Base-by-base conservation (phyloP, 2,329 filamentous ascomycete genomes). In the Trichothecium roseum region DNA sequence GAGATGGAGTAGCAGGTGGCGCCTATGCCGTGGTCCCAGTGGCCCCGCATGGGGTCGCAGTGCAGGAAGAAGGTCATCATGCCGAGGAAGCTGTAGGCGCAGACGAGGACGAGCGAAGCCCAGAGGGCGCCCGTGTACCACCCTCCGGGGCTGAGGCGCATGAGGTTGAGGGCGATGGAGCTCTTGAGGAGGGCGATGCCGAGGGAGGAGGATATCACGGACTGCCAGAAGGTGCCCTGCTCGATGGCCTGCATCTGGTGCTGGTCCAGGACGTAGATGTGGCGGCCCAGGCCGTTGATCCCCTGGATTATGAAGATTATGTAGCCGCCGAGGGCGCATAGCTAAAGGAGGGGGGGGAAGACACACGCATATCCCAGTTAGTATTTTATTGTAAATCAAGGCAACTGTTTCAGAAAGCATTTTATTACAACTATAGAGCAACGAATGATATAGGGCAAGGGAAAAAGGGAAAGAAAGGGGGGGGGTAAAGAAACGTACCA, bases 211-310 rank as follows among this genome's bases (percentile, higher is more conserved):
- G 65, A 54, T 30, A 68, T 49, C 32, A 74, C 49, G 7, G 61
- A 59, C 40, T 72, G 63, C 32, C 62, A 56, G 42, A 62, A 70
- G 18, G 56, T 53, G 28, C 62, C 58, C 30, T 65, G 62, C 2
- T 52, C 42, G 35, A 65, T 61, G 2, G 47, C 44, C 13, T 45
- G 44, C 12, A 56, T 52, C 30, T 62, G 57, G 1, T 44, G 18
- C 1, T 38, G 36, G 3, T 51, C 40, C 26, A 69, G 51, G 3
- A 59, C 59, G 4, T 51, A 40, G 8, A 52, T 47, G 41, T 70
- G 67, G 33, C 53, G 58, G 8, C 70, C 70, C 7, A 72, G 48
- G 3, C 68, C 69, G 38, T 65, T 51, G 4, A 58, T 44, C 2
- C 54, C 52, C 42, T 69, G 60, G 13, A 60, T 50, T 6, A 63